These are phyloP conservation scores for Ascochyta viciae-villosae DNA, from an alignment of 2,329 filamentous ascomycete genomes.

Conservation along the genomic window DNA sequence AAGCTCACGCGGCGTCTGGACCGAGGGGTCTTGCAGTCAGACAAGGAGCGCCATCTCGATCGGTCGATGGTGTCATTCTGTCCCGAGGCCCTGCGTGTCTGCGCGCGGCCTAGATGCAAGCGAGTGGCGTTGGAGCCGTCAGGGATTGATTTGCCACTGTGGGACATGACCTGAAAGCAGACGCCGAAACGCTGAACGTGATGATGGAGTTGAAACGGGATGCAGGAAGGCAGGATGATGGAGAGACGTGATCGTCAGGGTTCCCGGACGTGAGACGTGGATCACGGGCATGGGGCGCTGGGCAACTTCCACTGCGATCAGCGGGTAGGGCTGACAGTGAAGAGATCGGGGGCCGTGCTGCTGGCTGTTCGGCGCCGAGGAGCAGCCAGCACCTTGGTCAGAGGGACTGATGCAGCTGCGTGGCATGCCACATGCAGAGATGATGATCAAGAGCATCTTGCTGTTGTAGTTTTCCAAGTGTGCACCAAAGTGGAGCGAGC, in stretches of 20 bases:
- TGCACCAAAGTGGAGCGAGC: no score
- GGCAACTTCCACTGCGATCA: slow-evolving; percentile 5
- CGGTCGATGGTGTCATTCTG: slow-evolving; percentile 20
- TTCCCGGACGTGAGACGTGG: background rate
- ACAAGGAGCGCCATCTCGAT: slow-evolving; percentile 14
- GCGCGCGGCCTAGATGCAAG: slow-evolving; percentile 13
- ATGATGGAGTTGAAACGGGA: background rate
- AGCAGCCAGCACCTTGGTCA: background rate
- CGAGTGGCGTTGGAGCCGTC: slow-evolving; percentile 16
- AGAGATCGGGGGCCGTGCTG: slow-evolving; percentile 12
- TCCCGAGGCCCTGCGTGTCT: background rate
- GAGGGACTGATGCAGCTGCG: background rate
- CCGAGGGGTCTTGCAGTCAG: slow-evolving; percentile 8
- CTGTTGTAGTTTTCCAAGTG: no score
- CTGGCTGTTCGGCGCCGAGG: slow-evolving; percentile 4
- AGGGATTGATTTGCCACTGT: slow-evolving; percentile 13
- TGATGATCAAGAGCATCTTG: no score
- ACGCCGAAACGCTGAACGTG: background rate
- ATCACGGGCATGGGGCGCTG: slow-evolving; percentile 11
- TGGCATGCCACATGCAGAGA: background rate
- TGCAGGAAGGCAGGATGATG: slow-evolving; percentile 1
- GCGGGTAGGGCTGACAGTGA: slow-evolving; percentile 12
- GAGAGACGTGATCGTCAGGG: slow-evolving; percentile 10
- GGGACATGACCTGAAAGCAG: slow-evolving; percentile 1
- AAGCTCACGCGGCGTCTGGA: slow-evolving; percentile 9